phyloP scores from a whole-genome alignment of 2,329 filamentous ascomycete genomes.

The Ophiostoma triangulosporum region DNA sequence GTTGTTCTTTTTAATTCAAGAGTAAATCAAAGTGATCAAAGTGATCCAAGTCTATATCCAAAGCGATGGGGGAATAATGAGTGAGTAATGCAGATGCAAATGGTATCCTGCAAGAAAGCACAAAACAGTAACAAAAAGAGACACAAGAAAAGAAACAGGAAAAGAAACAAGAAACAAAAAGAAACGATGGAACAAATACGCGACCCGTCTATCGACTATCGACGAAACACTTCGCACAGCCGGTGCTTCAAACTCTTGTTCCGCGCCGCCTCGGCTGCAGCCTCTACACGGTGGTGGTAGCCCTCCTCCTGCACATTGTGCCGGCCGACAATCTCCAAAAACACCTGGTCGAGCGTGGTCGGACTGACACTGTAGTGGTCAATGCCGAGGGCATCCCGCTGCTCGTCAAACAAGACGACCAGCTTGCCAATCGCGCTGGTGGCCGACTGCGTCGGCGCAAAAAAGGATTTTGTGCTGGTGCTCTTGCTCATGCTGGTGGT shows the following conservation, averaged over 20 bases:
- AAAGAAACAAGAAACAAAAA: background rate
- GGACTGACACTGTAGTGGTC: constrained; percentile 80
- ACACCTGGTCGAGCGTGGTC: constrained; percentile 83
- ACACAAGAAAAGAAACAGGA: background rate
- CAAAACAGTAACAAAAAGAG: background rate
- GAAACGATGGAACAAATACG: background rate
- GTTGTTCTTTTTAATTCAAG: background rate
- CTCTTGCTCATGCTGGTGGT: no score
- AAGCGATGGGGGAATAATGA: background rate
- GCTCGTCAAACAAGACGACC: constrained; percentile 59
- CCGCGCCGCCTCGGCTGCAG: background rate
- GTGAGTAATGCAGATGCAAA: background rate
- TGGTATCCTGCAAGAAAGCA: background rate
- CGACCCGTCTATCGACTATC: no score
- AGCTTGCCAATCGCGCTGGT: constrained; percentile 50
- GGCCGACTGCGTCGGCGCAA: constrained; percentile 11
- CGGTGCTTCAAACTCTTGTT: background rate
- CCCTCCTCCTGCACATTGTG: constrained; percentile 69
- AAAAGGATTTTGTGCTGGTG: background rate
- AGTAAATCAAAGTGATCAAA: no score
- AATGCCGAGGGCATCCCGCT: constrained; percentile 54
- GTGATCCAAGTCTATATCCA: no score
- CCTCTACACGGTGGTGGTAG: constrained; percentile 23
- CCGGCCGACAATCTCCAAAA: constrained; percentile 68
- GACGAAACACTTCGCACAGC: background rate